Percentiles rank a stretch among this genome's conserved stretches.
Evolutionary conservation across 805 yeast genomes (phyloP).

Genomic region (Zygosaccharomyces kombuchaensis): DNA sequence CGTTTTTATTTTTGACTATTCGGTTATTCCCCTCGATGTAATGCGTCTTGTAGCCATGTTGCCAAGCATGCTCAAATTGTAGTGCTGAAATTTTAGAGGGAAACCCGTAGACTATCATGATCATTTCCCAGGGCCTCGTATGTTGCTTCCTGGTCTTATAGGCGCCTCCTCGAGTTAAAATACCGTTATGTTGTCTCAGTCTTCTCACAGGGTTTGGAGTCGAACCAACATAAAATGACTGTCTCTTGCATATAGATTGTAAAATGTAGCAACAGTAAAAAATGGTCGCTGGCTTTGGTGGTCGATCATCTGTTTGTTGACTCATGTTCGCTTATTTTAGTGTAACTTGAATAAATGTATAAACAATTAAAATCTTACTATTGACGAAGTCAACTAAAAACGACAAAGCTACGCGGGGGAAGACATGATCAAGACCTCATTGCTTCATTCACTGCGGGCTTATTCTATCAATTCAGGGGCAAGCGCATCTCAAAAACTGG

Average conservation of each 20-base stretch:
- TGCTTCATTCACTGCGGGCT: background rate
- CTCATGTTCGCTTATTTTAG: background rate
- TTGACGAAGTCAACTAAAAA: background rate
- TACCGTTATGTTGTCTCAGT: slow-evolving; percentile 77
- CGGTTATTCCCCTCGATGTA: slow-evolving; percentile 44
- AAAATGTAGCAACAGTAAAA: slow-evolving; percentile 72
- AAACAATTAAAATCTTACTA: background rate
- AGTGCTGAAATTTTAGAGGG: slow-evolving; percentile 65
- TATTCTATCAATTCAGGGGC: slow-evolving; percentile 1
- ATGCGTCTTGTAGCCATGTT: slow-evolving; percentile 63
- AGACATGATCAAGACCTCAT: background rate
- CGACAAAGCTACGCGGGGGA: background rate
- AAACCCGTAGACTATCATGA: slow-evolving; percentile 61
- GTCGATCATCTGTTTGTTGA: background rate
- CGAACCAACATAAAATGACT: slow-evolving; percentile 72
- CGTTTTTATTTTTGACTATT: slow-evolving; percentile 36
- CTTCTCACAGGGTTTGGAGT: slow-evolving; percentile 71
- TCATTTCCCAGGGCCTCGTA: slow-evolving; percentile 72
- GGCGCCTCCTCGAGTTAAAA: slow-evolving; percentile 60
- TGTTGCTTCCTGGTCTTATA: slow-evolving; percentile 54
- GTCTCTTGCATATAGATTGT: slow-evolving; percentile 53
- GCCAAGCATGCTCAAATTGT: slow-evolving; percentile 85
- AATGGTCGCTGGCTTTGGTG: background rate
- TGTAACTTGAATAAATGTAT: background rate
- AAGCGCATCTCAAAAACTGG: slow-evolving; percentile 19